phyloP scores from a whole-genome alignment of 257 asterid species.

The Osmanthus fragrans region DNA sequence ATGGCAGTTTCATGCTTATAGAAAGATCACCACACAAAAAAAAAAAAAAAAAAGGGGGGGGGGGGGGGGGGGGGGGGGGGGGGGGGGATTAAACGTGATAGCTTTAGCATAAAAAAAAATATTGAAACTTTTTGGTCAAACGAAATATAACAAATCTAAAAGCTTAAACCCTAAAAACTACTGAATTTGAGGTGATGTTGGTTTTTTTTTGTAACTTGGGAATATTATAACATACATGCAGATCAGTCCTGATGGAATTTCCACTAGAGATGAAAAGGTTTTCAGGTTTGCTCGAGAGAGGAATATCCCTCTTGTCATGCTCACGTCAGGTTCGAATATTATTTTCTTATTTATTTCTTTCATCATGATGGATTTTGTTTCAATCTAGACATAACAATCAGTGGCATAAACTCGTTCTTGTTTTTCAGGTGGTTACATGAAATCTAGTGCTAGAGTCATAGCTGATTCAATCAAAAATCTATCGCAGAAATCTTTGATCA shows the following conservation, averaged over 20 bases:
- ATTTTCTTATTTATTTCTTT: constrained; percentile 1
- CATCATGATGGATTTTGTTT: background rate
- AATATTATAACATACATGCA: constrained; percentile 31
- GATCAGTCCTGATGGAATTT: constrained; percentile 89
- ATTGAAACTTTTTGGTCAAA: background rate
- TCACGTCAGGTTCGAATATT: constrained; percentile 71
- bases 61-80: no score
- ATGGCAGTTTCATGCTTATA: background rate
- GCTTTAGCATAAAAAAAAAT: background rate
- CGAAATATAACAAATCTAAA: background rate
- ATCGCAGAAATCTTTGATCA: constrained; percentile 64
- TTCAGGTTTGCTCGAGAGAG: constrained; percentile 73
- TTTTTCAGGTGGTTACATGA: constrained; percentile 90
- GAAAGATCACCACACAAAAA: background rate
- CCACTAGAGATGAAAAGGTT: constrained; percentile 77
- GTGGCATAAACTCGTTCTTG: constrained; percentile 7
- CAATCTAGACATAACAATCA: background rate
- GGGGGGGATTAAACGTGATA: background rate
- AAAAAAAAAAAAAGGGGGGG: no score
- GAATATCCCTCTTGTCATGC: constrained; percentile 78
- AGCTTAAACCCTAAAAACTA: background rate
- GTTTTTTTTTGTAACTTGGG: background rate
- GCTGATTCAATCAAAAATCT: constrained; percentile 83
- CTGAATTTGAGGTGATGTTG: background rate
- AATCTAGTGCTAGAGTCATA: constrained; percentile 84